phyloP scores from a whole-genome alignment of 139 green algal species.

The Spirogloea muscicola region DNA sequence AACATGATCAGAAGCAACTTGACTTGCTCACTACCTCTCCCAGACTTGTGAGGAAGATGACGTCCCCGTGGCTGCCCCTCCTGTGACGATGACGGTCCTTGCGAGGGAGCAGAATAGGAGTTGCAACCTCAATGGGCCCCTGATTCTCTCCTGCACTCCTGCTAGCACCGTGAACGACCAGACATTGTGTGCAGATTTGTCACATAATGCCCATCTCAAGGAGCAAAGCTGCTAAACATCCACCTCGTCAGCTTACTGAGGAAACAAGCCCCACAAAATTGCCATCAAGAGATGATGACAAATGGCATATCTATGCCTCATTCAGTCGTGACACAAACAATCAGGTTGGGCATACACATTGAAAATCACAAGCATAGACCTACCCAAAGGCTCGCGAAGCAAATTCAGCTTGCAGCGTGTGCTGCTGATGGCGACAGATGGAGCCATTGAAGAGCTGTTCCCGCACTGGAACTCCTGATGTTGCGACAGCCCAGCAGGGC shows the following conservation, averaged over 20 bases:
- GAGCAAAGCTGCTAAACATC: neutral
- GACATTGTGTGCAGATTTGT: too few species aligned
- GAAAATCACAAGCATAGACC: neutral
- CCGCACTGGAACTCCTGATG: constrained; percentile 68
- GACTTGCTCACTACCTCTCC: constrained; percentile 61
- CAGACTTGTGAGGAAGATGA: constrained; percentile 71
- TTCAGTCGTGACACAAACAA: neutral
- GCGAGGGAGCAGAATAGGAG: constrained; percentile 68
- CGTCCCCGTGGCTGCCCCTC: neutral
- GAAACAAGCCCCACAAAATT: neutral
- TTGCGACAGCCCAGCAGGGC: constrained; percentile 60
- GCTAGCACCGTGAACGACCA: too few species aligned
- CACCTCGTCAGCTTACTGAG: too few species aligned
- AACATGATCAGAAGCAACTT: neutral
- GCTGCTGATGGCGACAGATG: constrained; percentile 55
- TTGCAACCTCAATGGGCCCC: constrained; percentile 56
- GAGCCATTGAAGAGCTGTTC: constrained; percentile 77
- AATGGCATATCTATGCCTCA: neutral
- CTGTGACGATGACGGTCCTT: constrained; percentile 6
- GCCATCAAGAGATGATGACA: neutral
- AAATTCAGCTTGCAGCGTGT: neutral
- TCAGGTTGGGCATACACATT: neutral
- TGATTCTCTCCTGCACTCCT: neutral
- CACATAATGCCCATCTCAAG: neutral
- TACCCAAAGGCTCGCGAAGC: constrained; percentile 3